Base-by-base conservation (phyloP, 1,284 basidiomycete genomes). In the Wolfiporia cocos region DNA sequence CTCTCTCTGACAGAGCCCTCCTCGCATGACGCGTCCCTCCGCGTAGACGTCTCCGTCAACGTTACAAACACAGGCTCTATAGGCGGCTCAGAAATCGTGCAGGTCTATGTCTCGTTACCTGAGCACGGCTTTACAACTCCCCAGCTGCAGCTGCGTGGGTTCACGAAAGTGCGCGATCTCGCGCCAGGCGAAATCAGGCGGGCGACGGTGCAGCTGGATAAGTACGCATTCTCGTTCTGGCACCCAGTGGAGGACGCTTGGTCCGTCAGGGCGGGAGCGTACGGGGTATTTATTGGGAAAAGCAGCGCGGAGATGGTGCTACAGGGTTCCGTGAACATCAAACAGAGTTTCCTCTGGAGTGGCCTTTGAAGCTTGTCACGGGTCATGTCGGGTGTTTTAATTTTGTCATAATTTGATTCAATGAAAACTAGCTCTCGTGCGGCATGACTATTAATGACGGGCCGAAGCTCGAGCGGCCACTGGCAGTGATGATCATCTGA, bases 31-130 rank as follows among this genome's bases (percentile, higher is more conserved):
- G 54, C 61, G 21, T 51, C 58, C 24, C 63, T 76, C 49, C 51
- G 30, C 7, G 35, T 61, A 15, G 44, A 54, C 4, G 61, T 78
- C 19, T 58, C 65, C 14, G 62, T 79, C 41, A 67, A 58, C 0
- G 64, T 86, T 34, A 70, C 55, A 43, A 89, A 89, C 62, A 73
- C 68, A 1, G 84, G 85, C 1, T 43, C 55, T 0, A 49, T 72
- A 12, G 37, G 57, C 1, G 86, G 86, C 3, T 81, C 81, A 1
- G 78, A 86, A 53, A 74, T 81, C 38, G 73, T 78, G 6, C 85
- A 88, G 57, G 46, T 86, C 14, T 89, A 87, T 57, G 65, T 87
- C 24, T 66, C 74, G 2, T 71, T 78, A 48, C 74, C 78, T 2
- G 62, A 69, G 38, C 66, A 69, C 19, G 74, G 73, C 6, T 58